Conservation (phyloP, 129 eudicot species). For the Arctium minus region DNA sequence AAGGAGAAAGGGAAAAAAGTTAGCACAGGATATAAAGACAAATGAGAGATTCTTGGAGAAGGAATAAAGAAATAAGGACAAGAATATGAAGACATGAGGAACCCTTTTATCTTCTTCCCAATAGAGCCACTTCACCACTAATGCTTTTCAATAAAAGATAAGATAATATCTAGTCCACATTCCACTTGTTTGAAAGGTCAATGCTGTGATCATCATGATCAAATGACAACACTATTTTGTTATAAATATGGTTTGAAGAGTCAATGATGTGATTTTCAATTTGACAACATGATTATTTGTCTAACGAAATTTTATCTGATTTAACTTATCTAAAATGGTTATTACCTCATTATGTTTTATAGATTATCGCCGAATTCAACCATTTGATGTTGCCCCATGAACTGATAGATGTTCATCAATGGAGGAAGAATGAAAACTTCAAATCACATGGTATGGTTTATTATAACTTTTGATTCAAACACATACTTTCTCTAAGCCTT, state of each 20-base stretch:
- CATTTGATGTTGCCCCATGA: background rate
- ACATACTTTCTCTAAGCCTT: too few species aligned
- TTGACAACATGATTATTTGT: background rate
- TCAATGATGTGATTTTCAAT: background rate
- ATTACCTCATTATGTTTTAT: background rate
- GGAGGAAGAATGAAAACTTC: background rate
- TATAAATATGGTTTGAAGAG: background rate
- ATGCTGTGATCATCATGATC: background rate
- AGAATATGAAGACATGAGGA: background rate
- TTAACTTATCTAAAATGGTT: background rate
- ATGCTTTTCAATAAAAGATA: background rate
- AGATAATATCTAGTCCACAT: background rate
- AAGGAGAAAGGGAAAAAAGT: background rate
- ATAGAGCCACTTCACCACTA: background rate
- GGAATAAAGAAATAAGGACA: background rate
- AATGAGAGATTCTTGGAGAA: background rate
- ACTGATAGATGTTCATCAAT: background rate
- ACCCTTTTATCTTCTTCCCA: background rate
- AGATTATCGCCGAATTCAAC: background rate
- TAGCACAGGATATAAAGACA: background rate
- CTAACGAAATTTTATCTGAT: background rate
- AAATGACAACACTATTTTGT: background rate
- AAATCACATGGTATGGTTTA: background rate
- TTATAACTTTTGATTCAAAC: background rate
- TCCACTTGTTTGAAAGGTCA: background rate